A percentile compares a stretch with the other conserved stretches of the same genome.
Evolutionary conservation across 2,329 filamentous ascomycete genomes (phyloP).

Genomic region (Cladophialophora yegresii): DNA sequence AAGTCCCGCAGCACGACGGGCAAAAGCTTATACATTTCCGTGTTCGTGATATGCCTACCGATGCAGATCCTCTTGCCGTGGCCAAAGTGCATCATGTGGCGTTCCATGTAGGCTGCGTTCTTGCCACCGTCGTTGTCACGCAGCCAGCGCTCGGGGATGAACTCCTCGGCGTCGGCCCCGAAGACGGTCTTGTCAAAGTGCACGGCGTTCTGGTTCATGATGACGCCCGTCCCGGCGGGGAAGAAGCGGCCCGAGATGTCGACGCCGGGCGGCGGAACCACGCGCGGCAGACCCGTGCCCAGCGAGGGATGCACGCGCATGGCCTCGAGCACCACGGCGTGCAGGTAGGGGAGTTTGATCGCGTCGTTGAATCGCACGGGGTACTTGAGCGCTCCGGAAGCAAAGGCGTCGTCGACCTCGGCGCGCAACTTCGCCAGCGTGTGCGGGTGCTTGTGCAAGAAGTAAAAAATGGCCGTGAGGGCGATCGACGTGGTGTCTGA

Average conservation of each 20-base stretch:
- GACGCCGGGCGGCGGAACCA: constrained; percentile 49
- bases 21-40: constrained; percentile 38
- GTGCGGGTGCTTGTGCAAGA: constrained; percentile 37
- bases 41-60: constrained; percentile 35
- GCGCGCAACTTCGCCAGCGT: constrained; percentile 48
- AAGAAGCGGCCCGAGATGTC: constrained; percentile 41
- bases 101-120: constrained; percentile 29
- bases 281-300: constrained; percentile 53
- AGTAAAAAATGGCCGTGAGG: constrained; percentile 41
- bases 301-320: constrained; percentile 55
- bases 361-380: constrained; percentile 30
- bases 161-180: constrained; percentile 50
- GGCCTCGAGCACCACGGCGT: constrained; percentile 57
- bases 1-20: constrained; percentile 30
- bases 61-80: constrained; percentile 34
- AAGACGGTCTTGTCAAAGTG: constrained; percentile 48
- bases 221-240: constrained; percentile 42
- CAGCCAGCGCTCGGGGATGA: constrained; percentile 54
- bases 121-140: constrained; percentile 22
- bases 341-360: constrained; percentile 47
- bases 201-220: constrained; percentile 43
- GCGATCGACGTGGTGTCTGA: constrained; percentile 41
- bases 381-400: constrained; percentile 19
- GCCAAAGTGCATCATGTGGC: constrained; percentile 31
- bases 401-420: constrained; percentile 48